Percentiles rank a stretch among this genome's conserved stretches.
phyloP scores from a whole-genome alignment of 2,329 filamentous ascomycete species.

The Graphilbum ipis-grandicollis region DNA sequence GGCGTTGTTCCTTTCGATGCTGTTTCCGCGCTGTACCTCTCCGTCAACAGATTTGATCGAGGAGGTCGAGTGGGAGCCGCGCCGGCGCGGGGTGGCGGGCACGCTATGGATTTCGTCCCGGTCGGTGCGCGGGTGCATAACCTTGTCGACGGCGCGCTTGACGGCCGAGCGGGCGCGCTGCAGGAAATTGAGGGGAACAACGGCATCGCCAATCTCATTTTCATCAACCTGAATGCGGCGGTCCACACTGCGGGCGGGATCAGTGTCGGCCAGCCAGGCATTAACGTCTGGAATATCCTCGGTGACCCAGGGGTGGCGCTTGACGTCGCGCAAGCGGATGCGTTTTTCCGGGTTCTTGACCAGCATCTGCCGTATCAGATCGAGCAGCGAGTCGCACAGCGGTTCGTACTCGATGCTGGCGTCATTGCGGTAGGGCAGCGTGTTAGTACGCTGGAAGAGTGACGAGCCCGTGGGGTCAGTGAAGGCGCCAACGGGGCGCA shows the following conservation, averaged over 20 bases:
- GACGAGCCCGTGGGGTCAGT: slow-evolving; percentile 37
- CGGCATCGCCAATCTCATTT: slow-evolving; percentile 74
- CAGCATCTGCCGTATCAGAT: slow-evolving; percentile 64
- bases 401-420: slow-evolving; percentile 73
- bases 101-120: slow-evolving; percentile 32
- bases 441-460: slow-evolving; percentile 38
- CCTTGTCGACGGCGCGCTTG: slow-evolving; percentile 47
- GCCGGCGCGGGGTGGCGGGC: slow-evolving; percentile 25
- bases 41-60: too few relatives aligned
- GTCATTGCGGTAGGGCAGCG: slow-evolving; percentile 54
- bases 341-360: slow-evolving; percentile 78
- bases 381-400: slow-evolving; percentile 61
- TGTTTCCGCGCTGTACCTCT: too few relatives aligned
- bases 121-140: slow-evolving; percentile 43
- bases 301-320: slow-evolving; percentile 83
- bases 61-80: slow-evolving; percentile 45
- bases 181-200: slow-evolving; percentile 75
- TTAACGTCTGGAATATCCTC: slow-evolving; percentile 57
- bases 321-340: slow-evolving; percentile 81
- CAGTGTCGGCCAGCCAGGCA: slow-evolving; percentile 86
- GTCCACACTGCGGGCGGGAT: slow-evolving; percentile 62
- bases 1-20: too few relatives aligned
- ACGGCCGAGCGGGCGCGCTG: slow-evolving; percentile 70
- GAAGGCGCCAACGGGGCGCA: slow-evolving; percentile 55
- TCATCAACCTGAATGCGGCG: slow-evolving; percentile 85